Conservation (phyloP, 2,329 filamentous ascomycete species). For the Aureobasidium sp. region DNA sequence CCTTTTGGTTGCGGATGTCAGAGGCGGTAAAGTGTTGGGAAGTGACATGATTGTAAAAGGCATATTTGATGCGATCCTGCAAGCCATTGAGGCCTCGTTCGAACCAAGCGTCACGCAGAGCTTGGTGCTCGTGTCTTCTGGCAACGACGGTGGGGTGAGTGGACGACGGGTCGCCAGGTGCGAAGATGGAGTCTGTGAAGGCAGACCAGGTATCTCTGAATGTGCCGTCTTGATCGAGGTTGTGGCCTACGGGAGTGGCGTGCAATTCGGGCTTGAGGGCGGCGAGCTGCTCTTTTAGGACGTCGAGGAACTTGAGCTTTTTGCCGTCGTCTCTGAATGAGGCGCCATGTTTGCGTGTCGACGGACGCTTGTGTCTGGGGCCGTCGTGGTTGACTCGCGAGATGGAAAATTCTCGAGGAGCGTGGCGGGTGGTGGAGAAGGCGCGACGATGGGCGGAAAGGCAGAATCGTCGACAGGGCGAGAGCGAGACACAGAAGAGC, state of each 20-base stretch:
- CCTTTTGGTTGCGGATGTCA: slow-evolving; percentile 53
- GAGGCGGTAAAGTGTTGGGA: slow-evolving; percentile 50
- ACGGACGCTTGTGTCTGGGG: background rate
- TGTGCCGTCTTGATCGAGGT: slow-evolving; percentile 23
- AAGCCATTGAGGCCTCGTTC: slow-evolving; percentile 22
- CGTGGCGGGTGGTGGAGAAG: slow-evolving; percentile 1
- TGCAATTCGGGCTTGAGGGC: slow-evolving; percentile 25
- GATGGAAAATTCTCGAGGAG: background rate
- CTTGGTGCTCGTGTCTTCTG: background rate
- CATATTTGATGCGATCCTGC: slow-evolving; percentile 48
- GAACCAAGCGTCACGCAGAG: slow-evolving; percentile 6
- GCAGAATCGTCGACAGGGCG: slow-evolving; percentile 25
- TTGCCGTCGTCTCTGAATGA: background rate
- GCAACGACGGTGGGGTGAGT: background rate
- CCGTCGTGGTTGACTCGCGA: background rate
- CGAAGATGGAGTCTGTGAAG: slow-evolving; percentile 18
- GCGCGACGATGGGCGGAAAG: slow-evolving; percentile 18
- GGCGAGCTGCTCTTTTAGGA: slow-evolving; percentile 21
- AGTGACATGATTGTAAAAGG: slow-evolving; percentile 61
- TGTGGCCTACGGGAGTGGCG: slow-evolving; percentile 26
- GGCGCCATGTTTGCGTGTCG: background rate
- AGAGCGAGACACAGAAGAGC: slow-evolving; percentile 35
- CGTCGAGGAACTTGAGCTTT: slow-evolving; percentile 11
- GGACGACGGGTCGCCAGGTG: background rate
- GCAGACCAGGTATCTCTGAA: slow-evolving; percentile 24